Base-by-base conservation (phyloP, 1,284 basidiomycete species). In the Porogramme epimiltina region DNA sequence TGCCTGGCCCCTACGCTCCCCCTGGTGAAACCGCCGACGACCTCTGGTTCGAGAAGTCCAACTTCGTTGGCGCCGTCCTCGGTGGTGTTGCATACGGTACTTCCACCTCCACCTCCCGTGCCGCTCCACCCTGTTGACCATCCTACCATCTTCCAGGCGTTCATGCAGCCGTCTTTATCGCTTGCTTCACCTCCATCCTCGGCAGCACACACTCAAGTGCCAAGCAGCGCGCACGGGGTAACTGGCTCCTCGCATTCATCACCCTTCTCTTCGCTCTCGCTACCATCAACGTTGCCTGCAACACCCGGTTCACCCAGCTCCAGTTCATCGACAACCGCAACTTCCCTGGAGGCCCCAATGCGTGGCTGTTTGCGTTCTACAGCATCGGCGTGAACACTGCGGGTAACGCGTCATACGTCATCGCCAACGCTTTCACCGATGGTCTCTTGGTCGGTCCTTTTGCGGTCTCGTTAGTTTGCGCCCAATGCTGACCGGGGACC, bases 251-350 rank as follows among this genome's bases (percentile, higher is more conserved):
- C 36, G 44, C 45, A 13, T 54, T 47, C 53, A 64, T 66, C 15
- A 36, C 43, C 9, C 24, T 61, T 4, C 48, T 71, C 15, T 69
- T 69, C 49, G 26, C 56, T 23, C 58, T 67, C 20, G 60, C 59
- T n/a, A 67, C 66, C 3, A 33, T 72, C 46, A 66, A 68, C 42
- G 52, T 68, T 26, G 53, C 49, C 15, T 52, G 51, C 50, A 47
- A 59, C 33, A 51, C 62, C 9, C 40, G 64, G 25, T 65, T 69
- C 50, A 62, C 62, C 0, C 65, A 70, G 47, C 46, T 61, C 22
- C 51, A 60, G 28, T 73, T 63, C 51, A 64, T 73, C 36, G 66
- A 70, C 54, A 59, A 65, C 34, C 61, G 70, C 3, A 63, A 66
- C 39, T 69, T 62, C 41, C 66, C 66, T 20, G 70, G 70, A 0